Evolutionary conservation across 306 rosid genomes (phyloP).

Genomic region (Fragaria iinumae): DNA sequence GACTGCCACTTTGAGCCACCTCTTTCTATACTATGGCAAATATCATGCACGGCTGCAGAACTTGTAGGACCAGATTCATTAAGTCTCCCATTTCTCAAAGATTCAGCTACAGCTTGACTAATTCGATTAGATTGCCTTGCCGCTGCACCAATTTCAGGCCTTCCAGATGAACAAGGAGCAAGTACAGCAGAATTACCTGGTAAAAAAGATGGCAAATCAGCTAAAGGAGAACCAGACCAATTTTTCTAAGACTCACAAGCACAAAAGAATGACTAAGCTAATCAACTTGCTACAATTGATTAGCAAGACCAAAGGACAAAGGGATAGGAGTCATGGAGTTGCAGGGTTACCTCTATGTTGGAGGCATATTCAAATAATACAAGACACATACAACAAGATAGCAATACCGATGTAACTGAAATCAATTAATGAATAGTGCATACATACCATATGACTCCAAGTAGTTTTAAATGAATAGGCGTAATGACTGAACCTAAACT

Average conservation of each 20-base stretch:
- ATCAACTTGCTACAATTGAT: constrained; percentile 11
- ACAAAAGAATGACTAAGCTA: constrained; percentile 11
- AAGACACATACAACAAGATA: neutral
- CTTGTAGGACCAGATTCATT: constrained; percentile 59
- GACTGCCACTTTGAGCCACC: constrained; percentile 89
- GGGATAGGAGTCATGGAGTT: neutral
- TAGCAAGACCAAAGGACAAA: constrained; percentile 22
- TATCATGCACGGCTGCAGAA: constrained; percentile 44
- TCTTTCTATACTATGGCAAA: constrained; percentile 50
- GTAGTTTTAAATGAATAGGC: neutral
- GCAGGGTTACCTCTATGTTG: neutral
- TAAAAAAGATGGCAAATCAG: constrained; percentile 30
- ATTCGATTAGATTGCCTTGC: constrained; percentile 52
- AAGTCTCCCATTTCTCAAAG: constrained; percentile 43
- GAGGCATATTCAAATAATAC: neutral
- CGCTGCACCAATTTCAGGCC: constrained; percentile 40
- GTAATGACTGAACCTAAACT: neutral
- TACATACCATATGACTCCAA: neutral
- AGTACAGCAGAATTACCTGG: constrained; percentile 48
- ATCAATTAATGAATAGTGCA: neutral
- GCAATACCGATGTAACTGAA: neutral
- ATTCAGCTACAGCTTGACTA: constrained; percentile 41
- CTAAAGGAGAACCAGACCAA: constrained; percentile 21
- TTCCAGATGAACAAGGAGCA: constrained; percentile 49
- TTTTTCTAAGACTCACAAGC: constrained; percentile 15